Evolutionary conservation across 2,329 filamentous ascomycete species (phyloP).

Genomic region (Diaporthe australafricana): DNA sequence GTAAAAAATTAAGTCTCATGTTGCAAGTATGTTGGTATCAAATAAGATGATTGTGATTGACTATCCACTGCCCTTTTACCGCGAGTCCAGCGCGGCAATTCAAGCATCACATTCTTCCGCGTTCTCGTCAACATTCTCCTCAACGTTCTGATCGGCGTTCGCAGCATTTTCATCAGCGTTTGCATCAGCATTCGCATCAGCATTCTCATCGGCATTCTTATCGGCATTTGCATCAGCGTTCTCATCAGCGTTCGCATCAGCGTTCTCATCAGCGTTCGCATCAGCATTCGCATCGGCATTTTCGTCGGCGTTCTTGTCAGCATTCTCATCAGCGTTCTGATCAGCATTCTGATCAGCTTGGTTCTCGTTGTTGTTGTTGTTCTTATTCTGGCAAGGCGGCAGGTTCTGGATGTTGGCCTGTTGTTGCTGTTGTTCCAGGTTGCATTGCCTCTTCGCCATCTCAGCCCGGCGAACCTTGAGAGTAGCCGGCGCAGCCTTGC

Average conservation of each 20-base stretch:
- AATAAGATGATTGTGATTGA: background rate
- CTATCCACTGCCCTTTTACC: background rate
- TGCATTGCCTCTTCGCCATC: slow-evolving; percentile 43
- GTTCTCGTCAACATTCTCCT: background rate
- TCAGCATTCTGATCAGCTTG: background rate
- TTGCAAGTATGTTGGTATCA: background rate
- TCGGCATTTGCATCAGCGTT: background rate
- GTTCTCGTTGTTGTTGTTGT: slow-evolving; percentile 2
- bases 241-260: background rate
- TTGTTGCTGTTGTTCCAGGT: background rate
- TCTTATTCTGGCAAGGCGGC: background rate
- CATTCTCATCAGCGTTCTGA: background rate
- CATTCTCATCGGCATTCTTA: background rate
- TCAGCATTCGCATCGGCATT: too few relatives aligned
- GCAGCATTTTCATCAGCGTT: background rate
- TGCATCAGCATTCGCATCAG: background rate
- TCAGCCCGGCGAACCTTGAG: slow-evolving; percentile 42
- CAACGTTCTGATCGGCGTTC: background rate
- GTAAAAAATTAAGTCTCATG: background rate
- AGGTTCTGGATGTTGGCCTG: slow-evolving; percentile 20
- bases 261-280: background rate
- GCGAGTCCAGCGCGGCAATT: slow-evolving; percentile 23
- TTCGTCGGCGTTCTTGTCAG: background rate
- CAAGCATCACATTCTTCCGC: background rate
- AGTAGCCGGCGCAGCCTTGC: slow-evolving; percentile 43